phyloP scores from a whole-genome alignment of 2,329 filamentous ascomycete species.

The Cadophora luteo-olivacea region DNA sequence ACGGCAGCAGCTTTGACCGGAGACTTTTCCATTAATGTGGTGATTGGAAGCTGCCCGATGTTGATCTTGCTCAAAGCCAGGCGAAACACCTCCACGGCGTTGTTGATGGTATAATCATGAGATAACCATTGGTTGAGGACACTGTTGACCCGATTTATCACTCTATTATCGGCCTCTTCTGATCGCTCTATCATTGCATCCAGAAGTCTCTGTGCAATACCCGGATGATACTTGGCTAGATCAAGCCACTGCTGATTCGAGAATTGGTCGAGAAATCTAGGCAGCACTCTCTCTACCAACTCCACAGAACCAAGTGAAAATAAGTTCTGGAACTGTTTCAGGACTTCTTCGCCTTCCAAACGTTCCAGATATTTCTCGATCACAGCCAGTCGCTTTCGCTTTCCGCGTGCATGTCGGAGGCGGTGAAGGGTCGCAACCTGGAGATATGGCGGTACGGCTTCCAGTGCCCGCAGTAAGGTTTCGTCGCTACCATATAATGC shows the following conservation, averaged over 20 bases:
- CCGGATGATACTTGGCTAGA: conserved; percentile 26
- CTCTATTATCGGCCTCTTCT: conserved; percentile 6
- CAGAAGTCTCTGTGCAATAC: conserved; percentile 11
- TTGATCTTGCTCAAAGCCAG: conserved; percentile 18
- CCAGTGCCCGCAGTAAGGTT: conserved; percentile 20
- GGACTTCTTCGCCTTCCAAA: conserved; percentile 4
- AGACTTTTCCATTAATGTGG: not conserved
- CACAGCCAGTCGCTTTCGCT: conserved; percentile 14
- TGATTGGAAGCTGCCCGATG: conserved; percentile 15
- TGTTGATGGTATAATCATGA: conserved; percentile 6
- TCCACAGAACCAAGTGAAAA: conserved; percentile 17
- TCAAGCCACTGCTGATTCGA: conserved; percentile 21
- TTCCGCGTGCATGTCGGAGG: conserved; percentile 15
- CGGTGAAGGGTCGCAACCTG: conserved; percentile 21
- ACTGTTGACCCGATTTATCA: not conserved
- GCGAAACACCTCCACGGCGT: conserved; percentile 17
- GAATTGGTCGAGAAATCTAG: conserved; percentile 13
- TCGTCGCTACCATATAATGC: conserved; percentile 23
- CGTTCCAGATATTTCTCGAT: conserved; percentile 26
- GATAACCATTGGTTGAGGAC: conserved; percentile 19
- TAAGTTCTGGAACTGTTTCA: conserved; percentile 10
- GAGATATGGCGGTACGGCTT: conserved; percentile 16
- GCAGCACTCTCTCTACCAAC: conserved; percentile 19
- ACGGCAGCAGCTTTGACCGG: conserved; percentile 19
- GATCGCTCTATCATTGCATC: conserved; percentile 15